Conservation (phyloP, 192 early-diverging fungal species). For the Umbelopsis sp. region DNA sequence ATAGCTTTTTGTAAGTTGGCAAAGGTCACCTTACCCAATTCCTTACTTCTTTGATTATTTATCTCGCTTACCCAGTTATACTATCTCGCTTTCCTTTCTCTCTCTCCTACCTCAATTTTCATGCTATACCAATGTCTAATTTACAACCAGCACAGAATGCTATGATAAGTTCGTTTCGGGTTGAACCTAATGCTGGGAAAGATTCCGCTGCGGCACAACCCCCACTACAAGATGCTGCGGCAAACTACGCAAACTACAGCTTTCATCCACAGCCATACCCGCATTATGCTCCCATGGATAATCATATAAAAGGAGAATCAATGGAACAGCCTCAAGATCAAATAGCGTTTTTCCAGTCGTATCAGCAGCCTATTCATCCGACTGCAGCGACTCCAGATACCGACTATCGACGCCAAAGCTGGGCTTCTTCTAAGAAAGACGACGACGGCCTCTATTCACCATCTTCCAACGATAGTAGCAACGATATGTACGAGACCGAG, state of each 20-base stretch:
- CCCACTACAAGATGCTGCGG: background rate
- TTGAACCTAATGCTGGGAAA: background rate
- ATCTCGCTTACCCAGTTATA: background rate
- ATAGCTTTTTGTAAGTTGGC: background rate
- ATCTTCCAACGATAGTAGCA: conserved; percentile 4
- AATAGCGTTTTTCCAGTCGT: background rate
- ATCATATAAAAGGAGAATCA: conserved; percentile 1
- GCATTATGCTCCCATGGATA: background rate
- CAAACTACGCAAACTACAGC: background rate
- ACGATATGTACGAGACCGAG: conserved; percentile 4
- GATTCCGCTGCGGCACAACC: background rate
- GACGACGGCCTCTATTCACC: conserved; percentile 4
- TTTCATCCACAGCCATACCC: conserved; percentile 12
- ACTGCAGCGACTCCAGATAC: background rate
- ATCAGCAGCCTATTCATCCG: background rate
- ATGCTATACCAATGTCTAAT: conserved; percentile 10
- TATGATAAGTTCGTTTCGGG: conserved; percentile 17
- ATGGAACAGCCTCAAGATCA: background rate
- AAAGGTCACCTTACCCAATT: conserved; percentile 11
- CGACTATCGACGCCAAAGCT: conserved; percentile 12
- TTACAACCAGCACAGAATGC: conserved; percentile 9
- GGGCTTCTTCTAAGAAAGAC: conserved; percentile 16
- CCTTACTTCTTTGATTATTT: conserved; percentile 4
- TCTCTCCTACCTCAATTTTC: background rate
- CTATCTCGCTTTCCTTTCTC: background rate